phyloP scores from a whole-genome alignment of 768 basidiomycete genomes.

The Fistulinella prunicolor region DNA sequence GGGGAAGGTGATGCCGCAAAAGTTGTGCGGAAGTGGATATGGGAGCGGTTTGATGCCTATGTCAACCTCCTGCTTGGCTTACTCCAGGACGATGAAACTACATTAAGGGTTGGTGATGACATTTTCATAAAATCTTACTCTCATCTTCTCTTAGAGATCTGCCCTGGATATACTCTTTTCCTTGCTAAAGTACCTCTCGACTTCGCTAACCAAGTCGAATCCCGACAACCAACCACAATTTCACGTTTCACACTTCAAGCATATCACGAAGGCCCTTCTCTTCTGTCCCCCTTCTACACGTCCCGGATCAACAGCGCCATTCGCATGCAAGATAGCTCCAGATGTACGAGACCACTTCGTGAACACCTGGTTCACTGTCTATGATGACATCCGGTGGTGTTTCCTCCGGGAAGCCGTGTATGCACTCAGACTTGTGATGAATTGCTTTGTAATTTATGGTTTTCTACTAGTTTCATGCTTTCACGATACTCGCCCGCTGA shows the following conservation, averaged over 20 bases:
- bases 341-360: constrained; percentile 66
- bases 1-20: constrained; percentile 52
- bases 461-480: constrained; percentile 20
- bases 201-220: constrained; percentile 46
- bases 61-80: constrained; percentile 65
- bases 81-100: constrained; percentile 73
- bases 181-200: constrained; percentile 74
- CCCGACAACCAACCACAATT: constrained; percentile 56
- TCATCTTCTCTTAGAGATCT: constrained; percentile 48
- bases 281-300: constrained; percentile 54
- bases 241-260: constrained; percentile 65
- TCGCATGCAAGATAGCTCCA: constrained; percentile 43
- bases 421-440: constrained; percentile 15
- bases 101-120: constrained; percentile 56
- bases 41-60: constrained; percentile 70
- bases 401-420: constrained; percentile 80
- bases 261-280: constrained; percentile 57
- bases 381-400: constrained; percentile 88
- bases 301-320: constrained; percentile 13
- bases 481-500: constrained; percentile 26
- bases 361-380: constrained; percentile 68
- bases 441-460: not conserved
- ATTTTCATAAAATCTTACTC: not conserved
- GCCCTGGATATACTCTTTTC: constrained; percentile 75
- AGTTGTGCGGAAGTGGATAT: constrained; percentile 74